These are phyloP conservation scores for Rugiboletus extremiorientalis DNA, from an alignment of 1,284 basidiomycete genomes.

Conservation along the genomic window DNA sequence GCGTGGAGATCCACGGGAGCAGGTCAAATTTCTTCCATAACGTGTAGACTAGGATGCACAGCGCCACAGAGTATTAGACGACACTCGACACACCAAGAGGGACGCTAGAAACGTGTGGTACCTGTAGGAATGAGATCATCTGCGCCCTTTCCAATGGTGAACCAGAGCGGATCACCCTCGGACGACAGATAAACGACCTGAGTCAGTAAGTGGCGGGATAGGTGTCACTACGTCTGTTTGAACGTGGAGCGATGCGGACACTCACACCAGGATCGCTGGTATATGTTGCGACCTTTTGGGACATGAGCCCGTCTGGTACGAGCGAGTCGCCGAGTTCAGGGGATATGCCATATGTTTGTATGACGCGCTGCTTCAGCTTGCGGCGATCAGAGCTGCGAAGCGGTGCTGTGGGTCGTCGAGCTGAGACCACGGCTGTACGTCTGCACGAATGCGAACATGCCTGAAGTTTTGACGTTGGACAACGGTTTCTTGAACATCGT, in stretches of 20 bases:
- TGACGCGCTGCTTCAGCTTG: constrained; percentile 61
- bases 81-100: neutral
- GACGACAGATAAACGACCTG: constrained; percentile 64
- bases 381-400: constrained; percentile 68
- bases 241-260: constrained; percentile 2
- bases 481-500: constrained; percentile 77
- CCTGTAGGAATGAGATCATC: constrained; percentile 72
- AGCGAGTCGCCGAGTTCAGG: constrained; percentile 58
- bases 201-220: neutral
- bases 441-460: constrained; percentile 21
- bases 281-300: constrained; percentile 65
- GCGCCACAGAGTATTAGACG: neutral
- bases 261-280: constrained; percentile 62
- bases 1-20: constrained; percentile 65
- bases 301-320: constrained; percentile 68
- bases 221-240: neutral
- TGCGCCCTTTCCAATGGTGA: constrained; percentile 66
- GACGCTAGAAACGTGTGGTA: constrained; percentile 23
- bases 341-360: constrained; percentile 46
- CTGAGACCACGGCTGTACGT: neutral
- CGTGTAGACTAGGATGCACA: constrained; percentile 54
- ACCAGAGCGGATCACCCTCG: constrained; percentile 82
- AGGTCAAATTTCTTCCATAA: constrained; percentile 70
- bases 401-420: constrained; percentile 44
- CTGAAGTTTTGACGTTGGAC: constrained; percentile 63